Base-by-base conservation (phyloP, 257 asterid species). In the Nicotiana attenuata region DNA sequence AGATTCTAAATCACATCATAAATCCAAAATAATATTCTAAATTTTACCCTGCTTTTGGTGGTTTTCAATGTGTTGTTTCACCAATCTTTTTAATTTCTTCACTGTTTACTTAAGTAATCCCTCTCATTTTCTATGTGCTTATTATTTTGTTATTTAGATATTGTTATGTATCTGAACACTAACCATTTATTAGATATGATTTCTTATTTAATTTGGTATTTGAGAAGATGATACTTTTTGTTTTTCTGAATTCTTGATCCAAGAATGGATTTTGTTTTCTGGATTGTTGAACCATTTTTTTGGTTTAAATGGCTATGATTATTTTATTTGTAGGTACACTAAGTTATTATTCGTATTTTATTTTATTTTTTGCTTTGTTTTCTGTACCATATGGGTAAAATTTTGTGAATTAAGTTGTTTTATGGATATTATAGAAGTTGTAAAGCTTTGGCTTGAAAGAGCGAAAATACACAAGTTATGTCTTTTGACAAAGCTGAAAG, bases 401-500 rank as follows among this genome's bases (percentile, higher is more conserved):
- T 0, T 4, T 31, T 31, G 6, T 31, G 35, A 31, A 31, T 31
- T 31, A 31, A 31, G 35, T 31, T 31, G 6, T 31, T 31, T 31
- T 31, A 31, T 31, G 35, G 35, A 31, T 31, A 31, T n/a, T n/a
- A n/a, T n/a, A n/a, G 28, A 65, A 76, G 41, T 67, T 67, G 35
- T 50, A 66, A 29, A 61, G 84, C 22, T 35, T 67, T 47, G 57
- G 78, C 26, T 28, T 31, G 60, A 52, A 47, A 10, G 84, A 82
- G 63, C 78, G 83, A 65, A 84, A 81, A 76, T 33, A 76, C 82
- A 76, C 81, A 61, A 87, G 91, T 86, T 88, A 95, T 95, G 99
- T 91, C 98, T 90, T 90, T 93, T 87, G 93, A 91, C 90, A 88
- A 88, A 65, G 89, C 81, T 80, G 88, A 80, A 66, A 91, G 87